Evolutionary conservation across 768 basidiomycete genomes (phyloP), one percentile per base, ranked within the genome.

Genomic region (Lanmaoa rubissima): DNA sequence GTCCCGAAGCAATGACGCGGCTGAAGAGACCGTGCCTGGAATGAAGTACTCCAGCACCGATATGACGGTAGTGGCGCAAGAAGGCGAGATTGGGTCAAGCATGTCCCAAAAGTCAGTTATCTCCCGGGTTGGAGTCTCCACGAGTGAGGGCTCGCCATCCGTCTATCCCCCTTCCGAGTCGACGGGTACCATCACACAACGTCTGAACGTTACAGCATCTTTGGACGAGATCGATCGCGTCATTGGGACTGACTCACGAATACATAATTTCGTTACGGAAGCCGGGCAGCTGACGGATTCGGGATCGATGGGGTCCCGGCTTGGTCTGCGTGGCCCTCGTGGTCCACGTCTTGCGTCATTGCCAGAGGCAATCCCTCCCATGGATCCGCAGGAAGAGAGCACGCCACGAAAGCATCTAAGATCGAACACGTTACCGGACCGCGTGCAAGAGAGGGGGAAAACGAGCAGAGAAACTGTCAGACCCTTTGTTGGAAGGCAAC

Each of bases 371-470:
- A 49, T 42, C 46, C 17, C 45, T 12, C 16, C 42, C 40, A 36
- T 49, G 49, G 38, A 21, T 55, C 43, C 64, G 38, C 59, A 65
- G 55, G 58, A 60, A 58, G 54, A 65, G 61, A 64, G 63, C 61
- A 60, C 63, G 35, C 63, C 64, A 51, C 64, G 56, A 56, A 67
- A 58, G 62, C 58, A 60, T 24, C 24, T 24, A 46, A 60, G 56
- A 55, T 59, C 60, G 19, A 61, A 63, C 42, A 71, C 69, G 19
- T 81, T 84, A 67, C 66, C 78, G 36, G 60, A 63, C 35, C 78
- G 78, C 46, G 75, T 79, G 5, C 75, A 77, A 53, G 74, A 79
- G 51, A 81, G 79, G 60, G 65, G 74, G 28, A 62, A 68, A 41
- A 65, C 17, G 41, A 40, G 21, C 41, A 61, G 56, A 36, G 61